Base-by-base conservation (phyloP, 805 yeast species). In the Starmerella asiatica region DNA sequence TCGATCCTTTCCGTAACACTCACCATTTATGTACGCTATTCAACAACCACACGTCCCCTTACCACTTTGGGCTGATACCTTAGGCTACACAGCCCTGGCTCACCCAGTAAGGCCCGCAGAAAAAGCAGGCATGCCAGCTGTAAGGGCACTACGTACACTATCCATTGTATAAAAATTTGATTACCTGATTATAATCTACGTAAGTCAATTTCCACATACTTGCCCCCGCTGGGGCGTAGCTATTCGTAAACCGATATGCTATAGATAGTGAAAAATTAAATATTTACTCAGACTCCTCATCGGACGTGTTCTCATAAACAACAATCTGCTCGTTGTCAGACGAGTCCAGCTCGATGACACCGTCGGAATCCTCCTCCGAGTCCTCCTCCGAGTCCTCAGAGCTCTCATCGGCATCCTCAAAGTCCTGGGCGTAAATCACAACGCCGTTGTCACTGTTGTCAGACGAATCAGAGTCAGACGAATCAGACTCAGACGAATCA, bases 1-100 rank as follows among this genome's bases (percentile, higher is more conserved):
- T 76, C 76, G 52, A 85, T 85, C 56, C 83, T 85, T 47, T 84
- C 94, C 17, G 50, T 33, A 34, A 57, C 50, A 14, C 51, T 56
- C 47, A 58, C 58, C 54, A 50, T 53, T 21, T 20, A 7, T 23
- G 26, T 23, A 23, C 26, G 26, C 26, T 7, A 7, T 23, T 23
- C 11, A 23, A 23, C 7, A 7, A 23, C 9, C 26, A 23, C 26
- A 7, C 26, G 11, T 11, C 7, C 26, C 26, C 26, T 23, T 7
- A 23, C 7, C 26, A 23, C 26, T 7, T 23, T 7, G 26, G 11
- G n/a, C n/a, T n/a, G n/a, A n/a, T n/a, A n/a, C n/a, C n/a, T n/a
- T n/a, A n/a, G n/a, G n/a, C n/a, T n/a, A n/a, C n/a, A n/a, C n/a
- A n/a, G n/a, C n/a, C n/a, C n/a, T n/a, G n/a, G n/a, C n/a, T n/a